phyloP scores from a whole-genome alignment of 2,329 filamentous ascomycete genomes.

The Thielaviopsis euricoi region DNA sequence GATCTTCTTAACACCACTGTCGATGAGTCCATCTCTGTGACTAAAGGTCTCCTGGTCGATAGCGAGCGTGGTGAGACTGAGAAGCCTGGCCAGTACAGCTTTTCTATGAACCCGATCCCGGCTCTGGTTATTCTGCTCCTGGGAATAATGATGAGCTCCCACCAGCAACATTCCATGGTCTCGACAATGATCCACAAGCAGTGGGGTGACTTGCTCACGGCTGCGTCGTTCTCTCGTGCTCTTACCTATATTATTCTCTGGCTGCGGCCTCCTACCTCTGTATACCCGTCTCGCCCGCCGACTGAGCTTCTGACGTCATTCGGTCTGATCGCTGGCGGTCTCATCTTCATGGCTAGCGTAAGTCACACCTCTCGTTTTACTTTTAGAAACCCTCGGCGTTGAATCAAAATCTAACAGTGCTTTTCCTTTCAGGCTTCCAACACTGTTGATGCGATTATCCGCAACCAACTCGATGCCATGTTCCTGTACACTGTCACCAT shows the following conservation, averaged over 20 bases:
- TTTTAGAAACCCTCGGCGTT: not conserved
- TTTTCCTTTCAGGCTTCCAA: constrained; percentile 45
- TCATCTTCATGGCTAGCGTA: constrained; percentile 85
- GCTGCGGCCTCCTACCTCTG: constrained; percentile 62
- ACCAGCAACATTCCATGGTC: constrained; percentile 69
- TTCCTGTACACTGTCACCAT: constrained; percentile 81
- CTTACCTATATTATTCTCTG: constrained; percentile 69
- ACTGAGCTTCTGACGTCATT: constrained; percentile 81
- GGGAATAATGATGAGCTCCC: constrained; percentile 89
- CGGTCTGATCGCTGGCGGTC: constrained; percentile 69
- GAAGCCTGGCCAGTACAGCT: constrained; percentile 48
- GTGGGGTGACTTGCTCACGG: constrained; percentile 75
- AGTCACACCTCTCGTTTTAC: constrained; percentile 21
- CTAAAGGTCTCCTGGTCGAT: constrained; percentile 25
- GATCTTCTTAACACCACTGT: constrained; percentile 44
- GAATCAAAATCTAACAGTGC: not conserved
- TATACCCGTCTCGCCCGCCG: constrained; percentile 68
- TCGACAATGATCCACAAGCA: constrained; percentile 88
- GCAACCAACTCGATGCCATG: constrained; percentile 71
- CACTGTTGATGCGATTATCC: constrained; percentile 59
- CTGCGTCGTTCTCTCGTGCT: constrained; percentile 60
- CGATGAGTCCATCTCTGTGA: constrained; percentile 22
- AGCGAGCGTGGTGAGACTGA: constrained; percentile 16
- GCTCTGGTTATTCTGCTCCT: constrained; percentile 72
- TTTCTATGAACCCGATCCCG: constrained; percentile 78